Evolutionary conservation across 23 red algal species (phyloP).

Genomic region (Gracilariopsis chorda): DNA sequence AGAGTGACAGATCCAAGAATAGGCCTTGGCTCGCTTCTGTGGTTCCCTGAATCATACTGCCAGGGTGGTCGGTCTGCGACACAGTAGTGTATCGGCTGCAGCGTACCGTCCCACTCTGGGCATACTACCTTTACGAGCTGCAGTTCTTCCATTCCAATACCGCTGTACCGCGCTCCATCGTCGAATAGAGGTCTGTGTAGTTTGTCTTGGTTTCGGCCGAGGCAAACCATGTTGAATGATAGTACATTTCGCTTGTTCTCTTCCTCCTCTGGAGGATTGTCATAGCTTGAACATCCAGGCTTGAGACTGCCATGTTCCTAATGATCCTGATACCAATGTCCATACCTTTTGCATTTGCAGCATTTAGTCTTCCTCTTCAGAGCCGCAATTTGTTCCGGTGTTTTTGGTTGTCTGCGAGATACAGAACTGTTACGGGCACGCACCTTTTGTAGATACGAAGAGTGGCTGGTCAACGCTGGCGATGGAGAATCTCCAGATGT

Average conservation of each 20-base stretch:
- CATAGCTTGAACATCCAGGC: not conserved
- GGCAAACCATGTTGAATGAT: not conserved
- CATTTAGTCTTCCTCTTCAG: constrained; percentile 2
- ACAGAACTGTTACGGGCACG: not conserved
- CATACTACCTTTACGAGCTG: not conserved
- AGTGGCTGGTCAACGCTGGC: not conserved
- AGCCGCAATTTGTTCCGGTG: not conserved
- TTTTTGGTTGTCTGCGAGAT: not conserved
- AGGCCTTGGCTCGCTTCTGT: not conserved
- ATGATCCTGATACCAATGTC: not conserved
- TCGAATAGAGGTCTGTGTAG: not conserved
- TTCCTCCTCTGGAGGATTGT: not conserved
- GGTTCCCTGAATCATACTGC: not conserved
- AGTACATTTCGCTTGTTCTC: not conserved
- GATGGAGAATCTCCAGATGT: not conserved
- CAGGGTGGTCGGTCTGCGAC: not conserved
- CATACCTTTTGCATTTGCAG: not conserved
- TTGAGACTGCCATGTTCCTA: not conserved
- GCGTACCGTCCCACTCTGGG: not conserved
- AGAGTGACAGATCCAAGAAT: not conserved
- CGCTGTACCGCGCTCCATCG: constrained; percentile 3
- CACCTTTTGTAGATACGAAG: not conserved
- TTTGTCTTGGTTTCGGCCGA: not conserved
- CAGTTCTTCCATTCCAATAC: constrained; percentile 6
- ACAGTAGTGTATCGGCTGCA: not conserved